phyloP scores from a whole-genome alignment of 1,139 yeast species.

The Kodamaea fungicola region DNA sequence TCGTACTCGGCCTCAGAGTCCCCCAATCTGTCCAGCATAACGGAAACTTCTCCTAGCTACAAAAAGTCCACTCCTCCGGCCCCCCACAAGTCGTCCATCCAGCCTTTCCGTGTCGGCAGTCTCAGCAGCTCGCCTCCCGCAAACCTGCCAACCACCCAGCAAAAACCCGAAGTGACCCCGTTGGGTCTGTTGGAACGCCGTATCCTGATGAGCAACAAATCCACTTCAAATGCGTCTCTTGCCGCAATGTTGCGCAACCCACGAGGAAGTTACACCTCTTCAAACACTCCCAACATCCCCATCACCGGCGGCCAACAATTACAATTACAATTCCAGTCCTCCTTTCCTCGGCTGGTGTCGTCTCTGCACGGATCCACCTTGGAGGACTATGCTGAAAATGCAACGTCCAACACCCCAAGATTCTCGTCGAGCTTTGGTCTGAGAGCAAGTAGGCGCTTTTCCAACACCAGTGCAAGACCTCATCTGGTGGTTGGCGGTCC shows the following conservation, averaged over 20 bases:
- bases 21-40: conserved; percentile 22
- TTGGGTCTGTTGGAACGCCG: conserved; percentile 31
- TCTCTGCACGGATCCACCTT: conserved; percentile 38
- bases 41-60: conserved; percentile 6
- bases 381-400: conserved; percentile 23
- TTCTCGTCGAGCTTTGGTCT: conserved; percentile 59
- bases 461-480: conserved; percentile 35
- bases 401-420: conserved; percentile 34
- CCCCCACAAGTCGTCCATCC: conserved; percentile 37
- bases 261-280: conserved; percentile 26
- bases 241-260: conserved; percentile 53
- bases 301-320: conserved; percentile 17
- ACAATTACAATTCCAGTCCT: conserved; percentile 13
- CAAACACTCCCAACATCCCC: conserved; percentile 31
- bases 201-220: conserved; percentile 42
- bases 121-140: conserved; percentile 49
- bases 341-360: conserved; percentile 38
- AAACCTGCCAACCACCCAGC: conserved; percentile 16
- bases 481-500: conserved; percentile 22
- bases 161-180: neutral
- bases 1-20: conserved; percentile 27
- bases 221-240: conserved; percentile 54
- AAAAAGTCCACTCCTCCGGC: conserved; percentile 19
- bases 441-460: conserved; percentile 43
- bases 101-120: conserved; percentile 63